phyloP scores from a whole-genome alignment of 257 asterid genomes.

The Ballota nigra region DNA sequence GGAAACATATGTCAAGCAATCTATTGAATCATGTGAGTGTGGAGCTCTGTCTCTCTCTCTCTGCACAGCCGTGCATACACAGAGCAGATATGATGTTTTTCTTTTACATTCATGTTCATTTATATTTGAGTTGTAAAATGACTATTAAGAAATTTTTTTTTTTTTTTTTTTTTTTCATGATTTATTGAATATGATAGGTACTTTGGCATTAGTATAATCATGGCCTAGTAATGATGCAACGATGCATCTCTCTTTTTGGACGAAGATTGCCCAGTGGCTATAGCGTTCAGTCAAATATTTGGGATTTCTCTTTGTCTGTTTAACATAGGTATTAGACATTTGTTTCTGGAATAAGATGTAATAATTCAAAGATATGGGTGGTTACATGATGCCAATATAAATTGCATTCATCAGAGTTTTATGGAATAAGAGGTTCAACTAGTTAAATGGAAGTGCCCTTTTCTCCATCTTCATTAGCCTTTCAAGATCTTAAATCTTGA shows the following conservation, averaged over 20 bases:
- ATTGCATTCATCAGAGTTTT: neutral
- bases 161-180: too few relatives aligned
- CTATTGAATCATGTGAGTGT: conserved; percentile 72
- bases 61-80: neutral
- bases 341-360: neutral
- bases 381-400: neutral
- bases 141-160: too few relatives aligned
- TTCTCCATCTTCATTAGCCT: neutral
- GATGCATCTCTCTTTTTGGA: neutral
- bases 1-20: conserved; percentile 65
- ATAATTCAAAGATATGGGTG: neutral
- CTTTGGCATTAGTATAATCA: too few relatives aligned
- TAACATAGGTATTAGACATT: neutral
- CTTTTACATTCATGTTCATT: neutral
- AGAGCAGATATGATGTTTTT: neutral
- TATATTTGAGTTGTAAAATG: neutral
- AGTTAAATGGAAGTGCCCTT: neutral
- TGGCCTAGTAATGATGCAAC: neutral
- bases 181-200: too few relatives aligned
- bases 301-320: neutral
- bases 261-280: neutral
- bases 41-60: conserved; percentile 18
- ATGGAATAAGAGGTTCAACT: neutral
- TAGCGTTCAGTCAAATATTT: conserved; percentile 6
- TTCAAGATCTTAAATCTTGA: neutral